Base-by-base conservation (phyloP, 2,329 filamentous ascomycete genomes). In the Escovopsis sp. region DNA sequence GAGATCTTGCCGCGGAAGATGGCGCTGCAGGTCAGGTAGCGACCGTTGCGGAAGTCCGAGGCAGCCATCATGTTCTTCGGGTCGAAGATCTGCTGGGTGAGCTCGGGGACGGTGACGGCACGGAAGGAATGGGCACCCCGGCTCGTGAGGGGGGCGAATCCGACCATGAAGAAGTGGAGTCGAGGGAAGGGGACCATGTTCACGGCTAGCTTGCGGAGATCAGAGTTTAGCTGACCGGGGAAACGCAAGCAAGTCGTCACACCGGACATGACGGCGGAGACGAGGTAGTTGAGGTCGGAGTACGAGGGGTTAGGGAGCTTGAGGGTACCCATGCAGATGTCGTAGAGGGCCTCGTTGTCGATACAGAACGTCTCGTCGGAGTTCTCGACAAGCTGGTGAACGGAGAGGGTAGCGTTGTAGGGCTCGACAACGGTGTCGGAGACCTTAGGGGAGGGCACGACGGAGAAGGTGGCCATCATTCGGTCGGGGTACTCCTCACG, bases 11-110 rank as follows among this genome's bases (percentile, higher is more conserved):
- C 90, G 66, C 90, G 90, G 85, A 98, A 98, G 68, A 98, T 94
- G 61, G 90, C 87, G 63, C 81, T 96, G 80, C 90, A 98, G 52
- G 90, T 98, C 57, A 98, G 78, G 75, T 98, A 98, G 57, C 90
- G 90, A 63, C 90, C 90, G 66, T 96, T 98, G 56, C 90, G 85
- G 86, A 98, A 98, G 72, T 98, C 90, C 45, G 87, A 92, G 47
- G 90, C 90, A 68, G 90, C 90, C 90, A 98, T 98, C 88, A 98
- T 98, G 80, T 98, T 98, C 86, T 96, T 98, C 57, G 90, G 88
- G 72, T 98, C 90, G 73, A 93, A 98, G 86, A 98, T 96, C 68
- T 98, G 90, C 73, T 98, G 90, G 55, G 90, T 96, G 63, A 98
- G 76, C 74, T 98, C 90, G 39, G 90, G 88, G 43, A 98, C 90